Evolutionary conservation across 2,329 filamentous ascomycete genomes (phyloP).

Genomic region (Harringtonia lauricola): DNA sequence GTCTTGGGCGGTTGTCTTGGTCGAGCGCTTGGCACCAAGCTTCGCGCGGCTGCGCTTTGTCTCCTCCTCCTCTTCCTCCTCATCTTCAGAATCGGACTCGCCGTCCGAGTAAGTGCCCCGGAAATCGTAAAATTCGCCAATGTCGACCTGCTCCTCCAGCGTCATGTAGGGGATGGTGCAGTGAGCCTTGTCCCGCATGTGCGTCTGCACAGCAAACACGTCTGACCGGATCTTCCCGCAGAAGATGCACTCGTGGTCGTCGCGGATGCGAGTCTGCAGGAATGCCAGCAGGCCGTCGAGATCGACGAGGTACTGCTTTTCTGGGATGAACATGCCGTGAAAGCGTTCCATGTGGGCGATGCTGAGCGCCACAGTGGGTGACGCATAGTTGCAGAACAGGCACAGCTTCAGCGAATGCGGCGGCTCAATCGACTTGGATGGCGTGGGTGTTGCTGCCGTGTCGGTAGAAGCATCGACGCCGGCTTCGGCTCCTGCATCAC

Average conservation of each 20-base stretch:
- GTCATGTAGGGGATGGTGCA: slow-evolving; percentile 91
- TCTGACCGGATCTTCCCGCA: slow-evolving; percentile 77
- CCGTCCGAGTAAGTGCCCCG: slow-evolving; percentile 86
- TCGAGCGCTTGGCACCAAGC: slow-evolving; percentile 48
- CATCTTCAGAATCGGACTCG: slow-evolving; percentile 44
- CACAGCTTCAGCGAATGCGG: slow-evolving; percentile 46
- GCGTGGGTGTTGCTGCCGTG: slow-evolving; percentile 15
- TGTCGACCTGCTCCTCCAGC: slow-evolving; percentile 82
- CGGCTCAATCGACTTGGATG: slow-evolving; percentile 21
- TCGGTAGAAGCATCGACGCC: slow-evolving; percentile 8
- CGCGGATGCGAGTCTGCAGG: slow-evolving; percentile 68
- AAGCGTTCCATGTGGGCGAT: slow-evolving; percentile 81
- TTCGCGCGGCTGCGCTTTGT: slow-evolving; percentile 30
- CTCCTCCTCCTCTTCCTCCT: slow-evolving; percentile 43
- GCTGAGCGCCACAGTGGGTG: slow-evolving; percentile 64
- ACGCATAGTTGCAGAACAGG: slow-evolving; percentile 86
- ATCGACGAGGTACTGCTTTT: slow-evolving; percentile 73
- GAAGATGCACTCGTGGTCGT: slow-evolving; percentile 74
- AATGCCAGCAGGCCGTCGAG: slow-evolving; percentile 70
- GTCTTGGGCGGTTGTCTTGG: slow-evolving; percentile 39
- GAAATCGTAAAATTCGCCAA: slow-evolving; percentile 97
- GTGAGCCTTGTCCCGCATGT: slow-evolving; percentile 95
- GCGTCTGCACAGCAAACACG: slow-evolving; percentile 74
- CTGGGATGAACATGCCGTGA: slow-evolving; percentile 94
- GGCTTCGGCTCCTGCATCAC: too few species aligned